Conservation (phyloP, 345 rosid species). For the Jatropha curcas region DNA sequence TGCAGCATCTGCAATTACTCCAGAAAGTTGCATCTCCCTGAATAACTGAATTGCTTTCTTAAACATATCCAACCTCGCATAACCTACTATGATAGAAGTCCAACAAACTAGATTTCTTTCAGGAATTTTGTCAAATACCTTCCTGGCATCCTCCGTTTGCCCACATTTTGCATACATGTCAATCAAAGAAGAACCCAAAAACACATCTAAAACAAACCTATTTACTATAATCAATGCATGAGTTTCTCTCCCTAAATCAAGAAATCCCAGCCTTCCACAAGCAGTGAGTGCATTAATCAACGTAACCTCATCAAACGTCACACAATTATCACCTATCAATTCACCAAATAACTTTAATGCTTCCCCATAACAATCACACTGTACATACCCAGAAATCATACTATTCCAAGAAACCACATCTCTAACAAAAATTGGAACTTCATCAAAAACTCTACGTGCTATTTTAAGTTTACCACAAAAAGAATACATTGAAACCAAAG, state of each 20-base stretch:
- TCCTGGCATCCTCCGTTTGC: constrained; percentile 11
- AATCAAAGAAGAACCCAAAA: constrained; percentile 18
- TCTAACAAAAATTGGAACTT: constrained; percentile 11
- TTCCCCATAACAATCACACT: background rate
- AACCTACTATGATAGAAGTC: constrained; percentile 22
- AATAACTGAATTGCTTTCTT: constrained; percentile 13
- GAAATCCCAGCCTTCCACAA: constrained; percentile 11
- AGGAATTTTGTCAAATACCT: constrained; percentile 16
- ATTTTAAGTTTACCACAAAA: background rate
- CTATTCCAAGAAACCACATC: constrained; percentile 24
- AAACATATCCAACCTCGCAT: constrained; percentile 12
- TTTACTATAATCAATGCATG: constrained; percentile 9
- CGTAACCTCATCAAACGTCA: constrained; percentile 2
- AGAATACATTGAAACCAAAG: constrained; percentile 18
- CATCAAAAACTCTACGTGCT: constrained; percentile 11
- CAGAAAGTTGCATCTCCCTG: constrained; percentile 12
- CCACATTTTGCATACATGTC: constrained; percentile 18
- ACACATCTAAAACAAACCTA: constrained; percentile 8
- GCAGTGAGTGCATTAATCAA: constrained; percentile 7
- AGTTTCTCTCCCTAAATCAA: constrained; percentile 6
- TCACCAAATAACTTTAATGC: constrained; percentile 11
- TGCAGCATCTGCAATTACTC: constrained; percentile 9
- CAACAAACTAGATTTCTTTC: constrained; percentile 15
- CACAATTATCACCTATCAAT: background rate
- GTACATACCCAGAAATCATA: constrained; percentile 14